Conservation (phyloP, 1,139 yeast species). For the Kodamaea sp. region DNA sequence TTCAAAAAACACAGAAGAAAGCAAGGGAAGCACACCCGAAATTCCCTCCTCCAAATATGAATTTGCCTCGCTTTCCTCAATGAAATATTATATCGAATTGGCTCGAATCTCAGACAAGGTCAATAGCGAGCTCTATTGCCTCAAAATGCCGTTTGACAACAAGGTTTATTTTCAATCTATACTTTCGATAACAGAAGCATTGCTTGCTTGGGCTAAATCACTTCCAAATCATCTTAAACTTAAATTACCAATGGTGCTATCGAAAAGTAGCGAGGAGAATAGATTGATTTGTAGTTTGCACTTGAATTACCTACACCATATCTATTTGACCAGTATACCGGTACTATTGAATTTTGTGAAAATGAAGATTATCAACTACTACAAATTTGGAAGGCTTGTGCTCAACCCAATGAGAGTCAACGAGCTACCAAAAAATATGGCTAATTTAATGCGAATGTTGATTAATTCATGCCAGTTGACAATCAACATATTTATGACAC, state of each 20-base stretch:
- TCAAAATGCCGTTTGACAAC: conserved; percentile 18
- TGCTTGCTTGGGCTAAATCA: conserved; percentile 24
- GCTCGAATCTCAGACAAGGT: conserved; percentile 29
- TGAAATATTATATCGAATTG: conserved; percentile 24
- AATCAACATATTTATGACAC: conserved; percentile 24
- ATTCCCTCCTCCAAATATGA: conserved; percentile 12
- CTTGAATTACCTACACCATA: conserved; percentile 32
- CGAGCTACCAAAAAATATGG: conserved; percentile 23
- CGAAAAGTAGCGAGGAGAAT: conserved; percentile 13
- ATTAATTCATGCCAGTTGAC: conserved; percentile 28
- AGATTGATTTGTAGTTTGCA: conserved; percentile 28
- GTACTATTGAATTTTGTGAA: conserved; percentile 26
- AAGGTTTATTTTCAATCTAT: conserved; percentile 20
- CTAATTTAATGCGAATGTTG: conserved; percentile 20
- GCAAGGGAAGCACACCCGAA: neutral
- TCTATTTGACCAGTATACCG: conserved; percentile 30
- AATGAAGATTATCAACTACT: conserved; percentile 14
- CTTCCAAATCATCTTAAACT: conserved; percentile 23
- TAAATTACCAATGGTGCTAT: conserved; percentile 11
- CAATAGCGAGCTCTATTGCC: conserved; percentile 22
- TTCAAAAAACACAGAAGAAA: neutral
- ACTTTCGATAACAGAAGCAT: conserved; percentile 19
- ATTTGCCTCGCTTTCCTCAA: conserved; percentile 18
- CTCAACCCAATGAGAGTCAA: conserved; percentile 9
- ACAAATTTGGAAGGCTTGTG: conserved; percentile 7